These are phyloP conservation scores for Aspergillus udagawae DNA, from an alignment of 2,329 filamentous ascomycete species.

Conservation along the genomic window DNA sequence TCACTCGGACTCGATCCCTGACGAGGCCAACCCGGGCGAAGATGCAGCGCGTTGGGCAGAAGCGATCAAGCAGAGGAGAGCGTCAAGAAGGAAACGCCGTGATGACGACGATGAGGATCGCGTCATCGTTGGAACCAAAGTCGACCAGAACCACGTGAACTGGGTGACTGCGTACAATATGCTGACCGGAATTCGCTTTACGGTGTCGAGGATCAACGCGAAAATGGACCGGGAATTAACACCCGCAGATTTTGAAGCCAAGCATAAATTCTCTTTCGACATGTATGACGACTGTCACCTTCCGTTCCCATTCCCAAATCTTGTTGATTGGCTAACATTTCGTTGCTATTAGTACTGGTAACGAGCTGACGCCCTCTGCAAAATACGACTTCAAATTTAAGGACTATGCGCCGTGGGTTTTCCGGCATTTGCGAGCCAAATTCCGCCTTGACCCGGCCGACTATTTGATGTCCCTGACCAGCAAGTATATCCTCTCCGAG, in stretches of 20 bases:
- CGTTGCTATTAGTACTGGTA: constrained; percentile 65
- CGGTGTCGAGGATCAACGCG: constrained; percentile 91
- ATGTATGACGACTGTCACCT: constrained; percentile 60
- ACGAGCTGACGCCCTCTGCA: constrained; percentile 93
- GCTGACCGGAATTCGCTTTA: constrained; percentile 97
- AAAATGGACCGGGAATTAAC: constrained; percentile 90
- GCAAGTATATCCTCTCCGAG: constrained; percentile 97
- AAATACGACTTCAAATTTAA: constrained; percentile 99
- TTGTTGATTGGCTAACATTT: constrained; percentile 13
- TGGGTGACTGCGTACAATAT: constrained; percentile 99
- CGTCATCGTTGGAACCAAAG: constrained; percentile 93
- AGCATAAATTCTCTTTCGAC: constrained; percentile 98
- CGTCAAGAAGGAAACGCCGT: constrained; percentile 75
- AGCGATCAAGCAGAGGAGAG: constrained; percentile 84
- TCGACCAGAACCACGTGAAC: constrained; percentile 94
- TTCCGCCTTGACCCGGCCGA: constrained; percentile 95
- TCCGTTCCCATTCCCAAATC: not conserved
- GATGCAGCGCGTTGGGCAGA: constrained; percentile 91
- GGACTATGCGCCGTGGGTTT: constrained; percentile 99
- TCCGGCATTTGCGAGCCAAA: constrained; percentile 79
- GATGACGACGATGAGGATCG: constrained; percentile 88
- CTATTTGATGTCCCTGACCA: constrained; percentile 95
- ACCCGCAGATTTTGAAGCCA: constrained; percentile 85
- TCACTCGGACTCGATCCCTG: constrained; percentile 76
- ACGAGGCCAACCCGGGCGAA: constrained; percentile 82